phyloP scores from a whole-genome alignment of 2,329 filamentous ascomycete genomes.

The Cercospora beticola region DNA sequence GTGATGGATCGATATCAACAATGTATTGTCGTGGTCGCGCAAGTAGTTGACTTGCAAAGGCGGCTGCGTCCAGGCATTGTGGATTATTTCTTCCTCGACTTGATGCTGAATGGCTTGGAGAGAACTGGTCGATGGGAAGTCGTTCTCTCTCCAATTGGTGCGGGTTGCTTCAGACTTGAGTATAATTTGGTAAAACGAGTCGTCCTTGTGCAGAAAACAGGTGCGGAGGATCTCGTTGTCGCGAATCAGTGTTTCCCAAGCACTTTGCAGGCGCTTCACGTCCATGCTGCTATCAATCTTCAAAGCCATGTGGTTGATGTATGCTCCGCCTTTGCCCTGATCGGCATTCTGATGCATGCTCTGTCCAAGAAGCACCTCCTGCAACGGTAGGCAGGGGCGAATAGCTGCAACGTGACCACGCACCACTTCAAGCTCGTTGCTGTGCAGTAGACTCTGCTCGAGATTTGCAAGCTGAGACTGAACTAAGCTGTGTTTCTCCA shows the following conservation, averaged over 20 bases:
- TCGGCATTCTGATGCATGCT: constrained; percentile 12
- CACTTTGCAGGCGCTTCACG: constrained; percentile 3
- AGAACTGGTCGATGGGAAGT: not conserved
- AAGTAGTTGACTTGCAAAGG: constrained; percentile 6
- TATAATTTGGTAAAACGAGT: constrained; percentile 17
- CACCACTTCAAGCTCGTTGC: not conserved
- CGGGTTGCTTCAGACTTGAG: constrained; percentile 4
- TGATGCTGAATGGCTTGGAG: constrained; percentile 1
- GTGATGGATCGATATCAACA: constrained; percentile 18
- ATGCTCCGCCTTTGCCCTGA: constrained; percentile 13
- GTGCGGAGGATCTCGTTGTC: constrained; percentile 19
- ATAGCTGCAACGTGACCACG: constrained; percentile 2
- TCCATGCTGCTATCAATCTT: constrained; percentile 6
- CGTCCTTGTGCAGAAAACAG: constrained; percentile 11
- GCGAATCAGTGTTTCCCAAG: constrained; percentile 11
- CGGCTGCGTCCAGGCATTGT: not conserved
- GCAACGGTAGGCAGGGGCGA: constrained; percentile 16
- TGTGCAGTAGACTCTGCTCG: not conserved
- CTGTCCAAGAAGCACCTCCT: constrained; percentile 15
- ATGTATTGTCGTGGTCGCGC: not conserved
- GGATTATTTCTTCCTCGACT: constrained; percentile 10
- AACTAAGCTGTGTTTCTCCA: not conserved
- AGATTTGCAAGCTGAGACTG: not conserved
- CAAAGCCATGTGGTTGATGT: constrained; percentile 18
- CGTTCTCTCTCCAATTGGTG: not conserved